A percentile compares a stretch with the other conserved stretches of the same genome.
Evolutionary conservation across 306 rosid genomes (phyloP).

Genomic region (Nissolia schottii): DNA sequence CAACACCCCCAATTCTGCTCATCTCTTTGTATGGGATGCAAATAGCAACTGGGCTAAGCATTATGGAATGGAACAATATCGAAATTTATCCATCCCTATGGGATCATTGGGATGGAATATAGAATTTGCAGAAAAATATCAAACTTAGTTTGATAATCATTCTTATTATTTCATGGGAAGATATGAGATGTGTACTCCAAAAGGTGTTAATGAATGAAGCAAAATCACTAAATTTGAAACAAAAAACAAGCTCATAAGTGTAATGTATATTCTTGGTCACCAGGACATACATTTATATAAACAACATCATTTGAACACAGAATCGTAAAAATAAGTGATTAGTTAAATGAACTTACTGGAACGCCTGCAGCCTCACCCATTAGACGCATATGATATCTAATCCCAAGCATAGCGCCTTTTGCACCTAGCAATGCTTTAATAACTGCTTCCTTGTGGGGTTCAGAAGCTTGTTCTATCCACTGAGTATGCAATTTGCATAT

Average conservation of each 20-base stretch:
- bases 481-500: slow-evolving; percentile 35
- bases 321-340: slow-evolving; percentile 10
- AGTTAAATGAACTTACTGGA: slow-evolving; percentile 62
- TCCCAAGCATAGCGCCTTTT: slow-evolving; percentile 76
- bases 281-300: not conserved
- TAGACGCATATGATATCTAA: slow-evolving; percentile 70
- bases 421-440: slow-evolving; percentile 70
- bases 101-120: not conserved
- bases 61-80: not conserved
- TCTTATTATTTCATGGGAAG: slow-evolving; percentile 8
- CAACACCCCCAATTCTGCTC: not conserved
- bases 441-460: slow-evolving; percentile 51
- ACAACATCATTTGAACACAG: slow-evolving; percentile 6
- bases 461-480: slow-evolving; percentile 83
- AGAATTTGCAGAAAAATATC: not conserved
- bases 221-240: slow-evolving; percentile 4
- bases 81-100: not conserved
- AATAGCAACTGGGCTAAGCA: not conserved
- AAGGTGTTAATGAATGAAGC: not conserved
- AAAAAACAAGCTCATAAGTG: not conserved
- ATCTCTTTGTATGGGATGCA: not conserved
- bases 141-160: not conserved
- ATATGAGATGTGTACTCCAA: not conserved
- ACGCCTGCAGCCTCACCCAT: slow-evolving; percentile 97
- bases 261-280: not conserved